A percentile compares a stretch with the other conserved stretches of the same genome.
These are phyloP conservation scores for Geotrichum europaeum DNA, from an alignment of 1,139 yeast species.

Conservation along the genomic window DNA sequence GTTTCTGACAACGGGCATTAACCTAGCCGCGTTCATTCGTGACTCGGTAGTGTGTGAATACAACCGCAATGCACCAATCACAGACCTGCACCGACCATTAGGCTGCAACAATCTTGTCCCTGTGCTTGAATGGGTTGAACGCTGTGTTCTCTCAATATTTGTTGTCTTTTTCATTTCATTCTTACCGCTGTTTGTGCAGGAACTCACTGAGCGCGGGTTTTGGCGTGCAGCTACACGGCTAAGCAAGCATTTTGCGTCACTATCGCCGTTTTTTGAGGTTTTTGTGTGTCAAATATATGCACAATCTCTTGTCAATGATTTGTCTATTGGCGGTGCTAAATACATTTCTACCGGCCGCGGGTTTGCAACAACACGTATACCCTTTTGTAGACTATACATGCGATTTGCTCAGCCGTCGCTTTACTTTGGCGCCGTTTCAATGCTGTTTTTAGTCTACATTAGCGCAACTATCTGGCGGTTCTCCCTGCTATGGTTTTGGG, in stretches of 20 bases:
- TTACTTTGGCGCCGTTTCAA: constrained; percentile 56
- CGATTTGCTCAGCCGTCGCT: constrained; percentile 60
- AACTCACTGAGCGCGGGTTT: constrained; percentile 69
- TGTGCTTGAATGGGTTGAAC: constrained; percentile 69
- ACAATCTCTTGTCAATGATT: constrained; percentile 57
- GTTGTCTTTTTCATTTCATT: constrained; percentile 81
- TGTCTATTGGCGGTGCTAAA: constrained; percentile 75
- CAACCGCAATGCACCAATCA: constrained; percentile 49
- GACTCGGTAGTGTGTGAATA: constrained; percentile 56
- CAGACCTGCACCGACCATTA: constrained; percentile 55
- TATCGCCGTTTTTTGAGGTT: constrained; percentile 82
- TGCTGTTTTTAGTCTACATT: constrained; percentile 56
- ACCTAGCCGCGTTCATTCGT: constrained; percentile 57
- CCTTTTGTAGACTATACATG: constrained; percentile 56
- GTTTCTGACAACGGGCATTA: constrained; percentile 60
- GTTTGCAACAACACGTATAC: constrained; percentile 64
- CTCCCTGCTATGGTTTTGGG: constrained; percentile 77
- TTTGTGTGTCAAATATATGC: constrained; percentile 84
- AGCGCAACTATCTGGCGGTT: constrained; percentile 69
- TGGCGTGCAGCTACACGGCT: constrained; percentile 57
- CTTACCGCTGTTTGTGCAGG: constrained; percentile 73
- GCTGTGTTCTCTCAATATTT: constrained; percentile 75
- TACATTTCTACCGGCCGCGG: constrained; percentile 85
- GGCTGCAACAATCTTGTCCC: constrained; percentile 77
- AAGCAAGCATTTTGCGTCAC: constrained; percentile 56